phyloP scores from a whole-genome alignment of 2,329 filamentous ascomycete species.

The Sarocladium brachiariae region DNA sequence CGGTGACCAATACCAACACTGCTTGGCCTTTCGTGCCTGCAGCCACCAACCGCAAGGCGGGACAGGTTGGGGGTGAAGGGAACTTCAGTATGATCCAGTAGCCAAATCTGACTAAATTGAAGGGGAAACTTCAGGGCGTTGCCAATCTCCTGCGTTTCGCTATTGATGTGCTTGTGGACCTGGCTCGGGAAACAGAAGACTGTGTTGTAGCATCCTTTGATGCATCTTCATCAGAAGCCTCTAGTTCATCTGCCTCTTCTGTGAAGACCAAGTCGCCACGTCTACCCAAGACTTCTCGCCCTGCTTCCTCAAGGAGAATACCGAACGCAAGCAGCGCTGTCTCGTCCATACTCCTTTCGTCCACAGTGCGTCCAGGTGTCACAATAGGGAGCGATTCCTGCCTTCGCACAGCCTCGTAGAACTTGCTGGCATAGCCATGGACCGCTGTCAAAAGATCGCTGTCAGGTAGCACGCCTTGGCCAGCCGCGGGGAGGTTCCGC shows the following conservation, averaged over 20 bases:
- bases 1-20: slow-evolving; percentile 4
- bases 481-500: slow-evolving; percentile 37
- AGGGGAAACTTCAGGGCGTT: not conserved
- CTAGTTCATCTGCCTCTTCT: slow-evolving; percentile 38
- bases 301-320: slow-evolving; percentile 66
- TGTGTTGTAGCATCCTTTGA: not conserved
- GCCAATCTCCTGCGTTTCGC: not conserved
- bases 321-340: slow-evolving; percentile 70
- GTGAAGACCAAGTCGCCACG: slow-evolving; percentile 67
- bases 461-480: slow-evolving; percentile 50
- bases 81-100: no score
- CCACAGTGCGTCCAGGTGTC: slow-evolving; percentile 21
- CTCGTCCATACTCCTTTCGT: slow-evolving; percentile 65
- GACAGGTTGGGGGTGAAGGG: no score
- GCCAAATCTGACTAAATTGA: no score
- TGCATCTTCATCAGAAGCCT: slow-evolving; percentile 2
- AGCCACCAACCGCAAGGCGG: not conserved
- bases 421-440: slow-evolving; percentile 61
- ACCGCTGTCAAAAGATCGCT: slow-evolving; percentile 63
- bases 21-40: no score
- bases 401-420: slow-evolving; percentile 37
- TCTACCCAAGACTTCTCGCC: slow-evolving; percentile 52
- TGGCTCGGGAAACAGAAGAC: not conserved
- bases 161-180: not conserved
- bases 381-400: not conserved